Evolutionary conservation across 2,329 filamentous ascomycete genomes (phyloP).

Genomic region (Diaporthe ilicicola): DNA sequence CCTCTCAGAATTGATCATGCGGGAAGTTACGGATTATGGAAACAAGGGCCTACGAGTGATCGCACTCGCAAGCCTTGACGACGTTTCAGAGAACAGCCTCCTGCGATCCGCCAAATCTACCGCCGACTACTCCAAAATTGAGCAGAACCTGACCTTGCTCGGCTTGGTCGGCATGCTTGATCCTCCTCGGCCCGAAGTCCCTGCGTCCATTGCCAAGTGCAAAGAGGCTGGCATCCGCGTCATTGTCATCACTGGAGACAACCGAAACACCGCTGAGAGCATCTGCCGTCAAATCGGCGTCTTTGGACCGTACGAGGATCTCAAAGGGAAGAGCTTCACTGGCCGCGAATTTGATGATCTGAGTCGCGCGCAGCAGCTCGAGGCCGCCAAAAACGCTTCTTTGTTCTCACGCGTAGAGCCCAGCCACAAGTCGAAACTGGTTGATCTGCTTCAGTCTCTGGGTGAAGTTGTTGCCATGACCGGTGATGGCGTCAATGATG

Average conservation of each 20-base stretch:
- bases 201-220: conserved; percentile 86
- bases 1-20: conserved; percentile 74
- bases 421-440: conserved; percentile 95
- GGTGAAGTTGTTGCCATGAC: conserved; percentile 99
- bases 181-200: conserved; percentile 91
- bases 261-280: conserved; percentile 95
- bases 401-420: conserved; percentile 97
- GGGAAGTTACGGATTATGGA: conserved; percentile 88
- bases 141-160: conserved; percentile 93
- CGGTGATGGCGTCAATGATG: conserved; percentile 98
- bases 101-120: conserved; percentile 81
- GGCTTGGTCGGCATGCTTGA: conserved; percentile 97
- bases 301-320: conserved; percentile 82
- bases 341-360: conserved; percentile 94
- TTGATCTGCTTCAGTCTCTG: conserved; percentile 91
- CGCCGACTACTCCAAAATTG: conserved; percentile 83
- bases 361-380: conserved; percentile 78
- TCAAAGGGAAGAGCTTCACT: conserved; percentile 92
- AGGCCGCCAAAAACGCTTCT: conserved; percentile 84
- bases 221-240: conserved; percentile 94
- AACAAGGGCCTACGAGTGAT: conserved; percentile 95
- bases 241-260: conserved; percentile 98
- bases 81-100: conserved; percentile 75
- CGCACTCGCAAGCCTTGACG: conserved; percentile 85
- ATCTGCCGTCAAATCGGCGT: conserved; percentile 98